Evolutionary conservation across 805 yeast species (phyloP), one percentile per base, ranked within the genome.

Genomic region (Saccharomycopsis sp.): DNA sequence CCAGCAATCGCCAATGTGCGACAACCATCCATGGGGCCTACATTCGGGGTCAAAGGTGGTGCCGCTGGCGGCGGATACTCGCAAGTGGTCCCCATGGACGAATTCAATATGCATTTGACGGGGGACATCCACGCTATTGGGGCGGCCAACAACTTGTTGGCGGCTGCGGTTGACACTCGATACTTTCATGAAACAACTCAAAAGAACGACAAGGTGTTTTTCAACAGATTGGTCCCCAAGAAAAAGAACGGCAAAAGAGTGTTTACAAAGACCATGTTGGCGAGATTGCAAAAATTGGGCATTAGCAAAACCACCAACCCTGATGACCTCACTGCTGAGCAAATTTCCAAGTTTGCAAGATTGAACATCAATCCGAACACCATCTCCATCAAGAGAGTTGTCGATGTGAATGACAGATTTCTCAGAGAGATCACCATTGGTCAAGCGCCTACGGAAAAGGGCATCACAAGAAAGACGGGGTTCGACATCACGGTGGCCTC

Each of bases 21-120:
- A 61, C 98, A 89, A 61, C 97, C 97, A 21, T 82, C 94, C 7
- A 86, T 89, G 96, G 97, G 97, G 30, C 98, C 98, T 38, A 89
- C 97, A 15, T 89, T 89, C 55, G 98, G 98, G 61, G 87, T 89
- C 54, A 89, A 89, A 66, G 98, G 98, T 56, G 97, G 97, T 62
- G 98, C 98, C 43, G 97, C 97, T 15, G 98, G 98, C 53, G 98
- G 97, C 58, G 97, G 97, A 36, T 89, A 87, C 62, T 74, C 97
- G 2, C 97, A 89, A 65, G 97, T 89, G 34, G 88, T 89, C 53
- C 97, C 97, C 39, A 89, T 89, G 96, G 98, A 89, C 62, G 96
- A 89, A 64, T 89, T 89, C 70, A 89, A 92, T 67, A 76, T 92
- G 84, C 97, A 89, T 60, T 70, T 89, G 51, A 89, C 97, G 38